Evolutionary conservation across 768 basidiomycete genomes (phyloP).

Genomic region (Guyanaporus albipodus): DNA sequence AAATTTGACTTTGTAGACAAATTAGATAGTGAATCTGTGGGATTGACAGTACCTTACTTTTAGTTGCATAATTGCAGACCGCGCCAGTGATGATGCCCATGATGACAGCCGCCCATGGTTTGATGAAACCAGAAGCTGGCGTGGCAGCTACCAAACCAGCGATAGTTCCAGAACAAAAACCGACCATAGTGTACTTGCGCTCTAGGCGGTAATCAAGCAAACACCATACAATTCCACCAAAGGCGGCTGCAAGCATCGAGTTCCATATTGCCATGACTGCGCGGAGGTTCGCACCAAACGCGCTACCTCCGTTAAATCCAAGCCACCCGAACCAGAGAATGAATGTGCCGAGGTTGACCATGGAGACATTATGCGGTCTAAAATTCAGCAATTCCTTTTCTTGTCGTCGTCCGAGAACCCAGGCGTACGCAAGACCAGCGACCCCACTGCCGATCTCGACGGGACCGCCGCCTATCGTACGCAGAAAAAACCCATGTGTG

Average conservation of each 20-base stretch:
- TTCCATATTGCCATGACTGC: constrained; percentile 86
- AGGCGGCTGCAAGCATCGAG: constrained; percentile 80
- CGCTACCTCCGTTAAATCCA: constrained; percentile 90
- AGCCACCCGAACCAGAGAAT: constrained; percentile 87
- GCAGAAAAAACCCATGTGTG: not conserved
- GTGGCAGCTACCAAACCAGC: constrained; percentile 88
- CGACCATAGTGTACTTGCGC: constrained; percentile 84
- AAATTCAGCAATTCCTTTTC: constrained; percentile 73
- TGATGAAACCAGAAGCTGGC: constrained; percentile 79
- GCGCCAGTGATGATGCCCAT: constrained; percentile 71
- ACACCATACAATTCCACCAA: constrained; percentile 82
- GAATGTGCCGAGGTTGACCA: constrained; percentile 80
- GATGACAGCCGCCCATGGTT: constrained; percentile 72
- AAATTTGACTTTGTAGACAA: constrained; percentile 52
- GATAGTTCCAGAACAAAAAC: constrained; percentile 86
- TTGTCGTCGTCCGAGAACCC: constrained; percentile 80
- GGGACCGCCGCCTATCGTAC: constrained; percentile 65
- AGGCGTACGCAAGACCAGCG: constrained; percentile 79
- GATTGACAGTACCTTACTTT: constrained; percentile 43
- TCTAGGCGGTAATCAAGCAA: constrained; percentile 75
- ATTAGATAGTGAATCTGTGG: constrained; percentile 7
- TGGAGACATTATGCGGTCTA: constrained; percentile 82
- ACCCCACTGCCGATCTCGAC: constrained; percentile 87
- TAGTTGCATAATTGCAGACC: constrained; percentile 81
- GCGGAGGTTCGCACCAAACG: constrained; percentile 83